These are phyloP conservation scores for Ampelocalamus luodianensis DNA, from an alignment of 176 grass and related monocot species.

Conservation along the genomic window DNA sequence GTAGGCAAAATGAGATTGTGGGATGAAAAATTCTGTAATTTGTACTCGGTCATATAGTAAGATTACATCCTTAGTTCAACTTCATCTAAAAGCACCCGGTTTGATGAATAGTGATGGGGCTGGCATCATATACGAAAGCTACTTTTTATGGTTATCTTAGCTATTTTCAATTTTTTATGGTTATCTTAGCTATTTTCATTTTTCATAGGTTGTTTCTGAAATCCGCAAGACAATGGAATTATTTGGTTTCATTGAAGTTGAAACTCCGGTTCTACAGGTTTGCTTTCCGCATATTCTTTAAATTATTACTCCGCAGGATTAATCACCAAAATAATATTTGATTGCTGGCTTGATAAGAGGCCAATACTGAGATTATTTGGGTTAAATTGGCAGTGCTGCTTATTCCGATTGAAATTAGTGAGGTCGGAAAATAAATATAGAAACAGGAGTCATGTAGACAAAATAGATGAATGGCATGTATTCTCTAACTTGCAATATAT, in stretches of 20 bases:
- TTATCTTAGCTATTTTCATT: slow-evolving; percentile 36
- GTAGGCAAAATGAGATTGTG: neutral
- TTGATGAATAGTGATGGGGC: slow-evolving; percentile 27
- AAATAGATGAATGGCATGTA: slow-evolving; percentile 11
- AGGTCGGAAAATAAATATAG: neutral
- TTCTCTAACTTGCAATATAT: neutral
- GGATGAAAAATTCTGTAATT: neutral
- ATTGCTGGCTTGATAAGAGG: neutral
- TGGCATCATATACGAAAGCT: neutral
- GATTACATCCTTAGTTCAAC: neutral
- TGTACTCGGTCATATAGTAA: slow-evolving; percentile 19
- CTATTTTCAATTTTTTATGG: slow-evolving; percentile 27
- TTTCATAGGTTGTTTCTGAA: slow-evolving; percentile 81
- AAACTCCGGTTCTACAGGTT: slow-evolving; percentile 99
- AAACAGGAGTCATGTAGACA: neutral
- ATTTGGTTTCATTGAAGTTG: slow-evolving; percentile 98
- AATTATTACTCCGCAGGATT: slow-evolving; percentile 6
- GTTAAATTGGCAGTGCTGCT: slow-evolving; percentile 2
- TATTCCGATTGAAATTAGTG: slow-evolving; percentile 23
- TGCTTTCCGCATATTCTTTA: slow-evolving; percentile 35
- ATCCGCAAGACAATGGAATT: slow-evolving; percentile 97
- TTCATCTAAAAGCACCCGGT: neutral
- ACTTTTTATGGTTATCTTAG: slow-evolving; percentile 30
- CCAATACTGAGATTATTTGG: slow-evolving; percentile 5
- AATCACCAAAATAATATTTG: slow-evolving; percentile 11